A percentile compares a stretch with the other conserved stretches of the same genome.
Conservation (phyloP, 768 basidiomycete genomes). For the Coprinellus micaceus region DNA sequence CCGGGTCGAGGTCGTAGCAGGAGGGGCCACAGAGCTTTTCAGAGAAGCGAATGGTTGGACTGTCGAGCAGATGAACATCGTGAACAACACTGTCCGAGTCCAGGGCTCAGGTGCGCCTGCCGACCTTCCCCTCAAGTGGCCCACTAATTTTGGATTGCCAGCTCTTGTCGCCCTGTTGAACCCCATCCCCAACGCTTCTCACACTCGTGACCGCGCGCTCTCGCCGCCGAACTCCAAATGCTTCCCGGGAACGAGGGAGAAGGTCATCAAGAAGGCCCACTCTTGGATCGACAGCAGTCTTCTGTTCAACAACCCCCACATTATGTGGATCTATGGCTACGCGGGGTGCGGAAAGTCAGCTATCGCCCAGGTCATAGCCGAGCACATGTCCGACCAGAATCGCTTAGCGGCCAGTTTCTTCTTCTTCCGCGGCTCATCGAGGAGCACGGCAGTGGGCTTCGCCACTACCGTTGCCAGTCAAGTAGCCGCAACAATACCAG, state of each 20-base stretch:
- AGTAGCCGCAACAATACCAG: constrained; percentile 3
- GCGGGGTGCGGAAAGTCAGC: constrained; percentile 5
- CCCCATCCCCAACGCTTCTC: constrained; percentile 3
- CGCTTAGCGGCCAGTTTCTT: too few species aligned
- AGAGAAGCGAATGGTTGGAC: too few species aligned
- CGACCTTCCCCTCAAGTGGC: too few species aligned
- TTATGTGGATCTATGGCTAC: background rate
- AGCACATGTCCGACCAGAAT: too few species aligned
- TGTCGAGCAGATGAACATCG: too few species aligned
- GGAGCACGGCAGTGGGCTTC: constrained; percentile 3
- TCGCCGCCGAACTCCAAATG: background rate
- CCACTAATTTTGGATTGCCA: background rate
- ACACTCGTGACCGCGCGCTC: background rate
- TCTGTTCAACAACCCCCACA: background rate
- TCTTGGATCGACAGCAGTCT: background rate
- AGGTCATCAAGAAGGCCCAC: background rate
- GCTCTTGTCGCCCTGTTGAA: background rate
- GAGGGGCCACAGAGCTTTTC: too few species aligned
- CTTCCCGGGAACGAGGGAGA: background rate
- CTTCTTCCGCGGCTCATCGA: constrained; percentile 7
- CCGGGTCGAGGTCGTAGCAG: too few species aligned
- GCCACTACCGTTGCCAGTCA: constrained; percentile 17
- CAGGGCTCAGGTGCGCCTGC: too few species aligned
- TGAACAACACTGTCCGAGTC: too few species aligned
- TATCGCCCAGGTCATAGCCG: background rate